Base-by-base conservation (phyloP, 257 asterid species). In the Solanum peruvianum region DNA sequence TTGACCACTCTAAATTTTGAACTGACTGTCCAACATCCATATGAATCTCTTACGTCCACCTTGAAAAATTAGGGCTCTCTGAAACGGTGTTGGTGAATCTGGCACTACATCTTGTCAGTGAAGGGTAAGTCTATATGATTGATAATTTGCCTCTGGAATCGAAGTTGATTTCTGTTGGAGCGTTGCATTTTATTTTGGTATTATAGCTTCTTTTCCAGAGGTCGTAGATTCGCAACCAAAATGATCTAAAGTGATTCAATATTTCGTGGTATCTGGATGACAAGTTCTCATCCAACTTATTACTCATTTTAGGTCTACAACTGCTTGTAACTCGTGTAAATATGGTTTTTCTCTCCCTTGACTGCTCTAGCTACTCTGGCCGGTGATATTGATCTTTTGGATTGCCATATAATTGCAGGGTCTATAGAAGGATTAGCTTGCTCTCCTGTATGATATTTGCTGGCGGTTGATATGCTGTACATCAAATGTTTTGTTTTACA, bases 391-490 rank as follows among this genome's bases (percentile, higher is more conserved):
- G 98, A 97, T 97, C 87, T 89, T 96, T 93, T 93, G 98, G 99
- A 94, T 94, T 96, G 98, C 87, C 95, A 88, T 92, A 97, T 91
- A 94, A 96, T 96, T 97, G 99, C 99, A 97, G 99, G 99, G 93
- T 91, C 92, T 91, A 91, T 97, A 95, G 95, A 94, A 87, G 99
- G 99, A 96, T 95, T 97, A 95, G 95, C 98, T 76, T 93, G 98
- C 98, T 94, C 98, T 91, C 94, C 94, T 94, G 88, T 94, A 91
- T 95, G 95, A 96, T 96, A 92, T 92, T 94, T 93, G 96, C 98
- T 93, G 99, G 99, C 95, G 99, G 98, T 95, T 97, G 99, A 97
- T 97, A 93, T 93, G 98, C 98, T 97, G 98, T 97, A 93, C 98
- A 92, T 91, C 94, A 91, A 94, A 94, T 94, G 96, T 96, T 96